phyloP scores from a whole-genome alignment of 352 stramenopile species.

The Phytopythium montanum region DNA sequence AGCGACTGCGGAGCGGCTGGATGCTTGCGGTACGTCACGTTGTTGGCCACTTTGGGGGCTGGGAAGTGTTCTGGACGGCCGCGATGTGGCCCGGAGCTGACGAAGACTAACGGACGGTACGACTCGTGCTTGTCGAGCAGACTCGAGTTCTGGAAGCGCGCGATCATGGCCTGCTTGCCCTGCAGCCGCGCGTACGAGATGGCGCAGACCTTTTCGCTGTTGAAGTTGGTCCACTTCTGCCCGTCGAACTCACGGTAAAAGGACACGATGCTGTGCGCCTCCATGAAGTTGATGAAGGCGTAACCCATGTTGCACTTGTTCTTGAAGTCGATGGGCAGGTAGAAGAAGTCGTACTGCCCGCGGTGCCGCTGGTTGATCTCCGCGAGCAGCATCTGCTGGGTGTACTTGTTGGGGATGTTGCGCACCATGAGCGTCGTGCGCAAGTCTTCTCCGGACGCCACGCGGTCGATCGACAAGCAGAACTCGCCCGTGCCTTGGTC shows the following conservation, averaged over 20 bases:
- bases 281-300: constrained; percentile 99
- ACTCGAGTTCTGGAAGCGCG: constrained; percentile 98
- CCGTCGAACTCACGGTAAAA: constrained; percentile 86
- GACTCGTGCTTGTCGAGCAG: constrained; percentile 92
- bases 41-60: constrained; percentile 40
- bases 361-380: constrained; percentile 95
- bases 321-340: constrained; percentile 99
- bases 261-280: constrained; percentile 64
- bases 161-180: constrained; percentile 97
- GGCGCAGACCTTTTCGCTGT: constrained; percentile 98
- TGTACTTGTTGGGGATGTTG: constrained; percentile 99
- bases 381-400: constrained; percentile 97
- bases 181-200: constrained; percentile 98
- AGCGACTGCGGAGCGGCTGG: background rate
- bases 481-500: constrained; percentile 73
- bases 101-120: constrained; percentile 91
- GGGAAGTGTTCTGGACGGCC: constrained; percentile 70
- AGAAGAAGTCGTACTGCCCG: constrained; percentile 98
- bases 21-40: constrained; percentile 33
- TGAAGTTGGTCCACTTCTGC: constrained; percentile 97
- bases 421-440: constrained; percentile 99
- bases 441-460: constrained; percentile 86
- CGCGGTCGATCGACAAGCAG: constrained; percentile 69
- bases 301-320: constrained; percentile 99
- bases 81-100: constrained; percentile 65